Base-by-base conservation (phyloP, 169 alveolate genomes). In the Pseudocohnilembus persalinus region DNA sequence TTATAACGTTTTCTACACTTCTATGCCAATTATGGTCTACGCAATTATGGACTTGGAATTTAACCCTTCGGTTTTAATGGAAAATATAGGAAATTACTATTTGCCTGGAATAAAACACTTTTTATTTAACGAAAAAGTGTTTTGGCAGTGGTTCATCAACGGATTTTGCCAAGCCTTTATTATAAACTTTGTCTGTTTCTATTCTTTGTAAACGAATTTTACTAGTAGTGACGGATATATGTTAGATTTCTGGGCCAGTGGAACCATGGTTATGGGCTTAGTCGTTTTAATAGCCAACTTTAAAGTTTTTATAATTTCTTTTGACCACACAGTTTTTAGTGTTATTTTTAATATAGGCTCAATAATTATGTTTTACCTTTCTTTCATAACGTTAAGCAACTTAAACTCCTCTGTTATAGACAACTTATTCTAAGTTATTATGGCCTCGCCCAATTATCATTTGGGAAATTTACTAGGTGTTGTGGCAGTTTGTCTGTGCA, bases 1-100 rank as follows among this genome's bases (percentile, higher is more conserved):
- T 68, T 95, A 88, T 86, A 95, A 95, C 89, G 87, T 95, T 33
- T 49, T 94, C 31, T 95, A 91, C 90, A 92, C 96, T 26, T 89
- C 96, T 29, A 82, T 94, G 28, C 97, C 98, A 0, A 91, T 93
- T 33, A 84, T 88, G 82, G 76, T 91, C 68, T 93, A 88, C 79
- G 96, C 94, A 28, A 75, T 93, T 29, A 88, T 89, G 28, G 95
- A 92, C 76, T 35, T 34, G n/a, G 84, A 79, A 79, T 79, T 49
- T 29, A 73, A 79, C 30, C 31, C n/a, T 29, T 34, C 35, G 31
- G 30, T 31, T 29, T 49, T 79, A 11, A 25, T 79, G 27, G 76
- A 79, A 64, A 79, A 79, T 49, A 49, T 49, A 63, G 64, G 20
- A 89, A 94, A 82, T 90, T 94, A 82, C 89, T 91, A 92, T 87